Evolutionary conservation across 225 moss, liverwort and hornwort species (phyloP).

Genomic region (Pseudoscleropodium purum): DNA sequence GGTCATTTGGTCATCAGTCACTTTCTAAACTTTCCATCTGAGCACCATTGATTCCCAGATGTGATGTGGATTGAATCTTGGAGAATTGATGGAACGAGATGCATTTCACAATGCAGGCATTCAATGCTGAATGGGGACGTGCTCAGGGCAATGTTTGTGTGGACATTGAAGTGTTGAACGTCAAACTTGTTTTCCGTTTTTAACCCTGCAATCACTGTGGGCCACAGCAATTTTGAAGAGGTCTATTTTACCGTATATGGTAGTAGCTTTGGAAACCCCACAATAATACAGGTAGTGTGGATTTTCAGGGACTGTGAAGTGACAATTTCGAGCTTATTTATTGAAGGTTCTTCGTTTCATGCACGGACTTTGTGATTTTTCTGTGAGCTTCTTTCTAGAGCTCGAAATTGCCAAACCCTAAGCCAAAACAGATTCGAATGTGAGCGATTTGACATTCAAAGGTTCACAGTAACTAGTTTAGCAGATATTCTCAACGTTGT

Average conservation of each 20-base stretch:
- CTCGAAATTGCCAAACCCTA: not conserved
- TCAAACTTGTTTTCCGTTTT: not conserved
- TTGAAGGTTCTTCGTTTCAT: not conserved
- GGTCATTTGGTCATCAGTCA: not conserved
- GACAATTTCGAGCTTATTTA: not conserved
- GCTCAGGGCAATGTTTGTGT: not conserved
- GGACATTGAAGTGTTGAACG: not conserved
- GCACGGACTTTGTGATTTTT: not conserved
- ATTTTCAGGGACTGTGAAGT: not conserved
- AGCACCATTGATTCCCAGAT: not conserved
- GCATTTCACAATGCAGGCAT: not conserved
- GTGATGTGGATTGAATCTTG: too few species aligned
- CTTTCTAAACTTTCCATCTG: not conserved
- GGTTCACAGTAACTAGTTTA: not conserved
- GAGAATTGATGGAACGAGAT: too few species aligned
- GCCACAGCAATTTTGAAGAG: not conserved
- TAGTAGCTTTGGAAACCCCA: not conserved
- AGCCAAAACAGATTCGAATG: not conserved
- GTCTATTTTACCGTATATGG: too few species aligned
- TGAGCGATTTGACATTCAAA: not conserved
- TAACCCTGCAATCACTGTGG: too few species aligned
- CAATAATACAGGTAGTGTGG: not conserved
- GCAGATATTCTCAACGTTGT: not conserved
- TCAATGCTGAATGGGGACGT: not conserved
- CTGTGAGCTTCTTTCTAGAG: not conserved